phyloP scores from a whole-genome alignment of 257 asterid genomes.

The Nicotiana tomentosiformis region DNA sequence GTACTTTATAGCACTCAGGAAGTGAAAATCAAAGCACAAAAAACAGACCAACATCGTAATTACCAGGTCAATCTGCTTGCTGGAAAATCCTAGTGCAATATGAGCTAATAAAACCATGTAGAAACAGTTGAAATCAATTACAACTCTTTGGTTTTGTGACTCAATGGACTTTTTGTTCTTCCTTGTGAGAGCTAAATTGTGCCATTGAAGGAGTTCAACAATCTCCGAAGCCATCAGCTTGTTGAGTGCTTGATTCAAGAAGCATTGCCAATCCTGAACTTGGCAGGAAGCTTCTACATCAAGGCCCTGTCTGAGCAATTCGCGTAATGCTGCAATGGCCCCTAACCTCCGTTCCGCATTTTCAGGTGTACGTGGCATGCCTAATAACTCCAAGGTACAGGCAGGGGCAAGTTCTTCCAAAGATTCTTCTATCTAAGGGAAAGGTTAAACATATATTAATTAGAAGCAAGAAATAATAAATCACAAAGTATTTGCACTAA shows the following conservation, averaged over 20 bases:
- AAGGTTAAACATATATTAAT: slow-evolving; percentile 18
- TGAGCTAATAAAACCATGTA: slow-evolving; percentile 75
- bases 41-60: neutral
- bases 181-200: slow-evolving; percentile 70
- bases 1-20: neutral
- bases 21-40: neutral
- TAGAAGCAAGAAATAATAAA: slow-evolving; percentile 12
- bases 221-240: slow-evolving; percentile 90
- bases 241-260: slow-evolving; percentile 75
- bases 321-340: slow-evolving; percentile 89
- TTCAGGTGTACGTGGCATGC: slow-evolving; percentile 90
- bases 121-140: slow-evolving; percentile 82
- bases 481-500: neutral
- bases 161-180: slow-evolving; percentile 83
- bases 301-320: slow-evolving; percentile 92
- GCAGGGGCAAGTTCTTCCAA: slow-evolving; percentile 98
- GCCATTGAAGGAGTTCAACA: slow-evolving; percentile 89
- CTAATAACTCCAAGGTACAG: slow-evolving; percentile 88
- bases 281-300: slow-evolving; percentile 85
- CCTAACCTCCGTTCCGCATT: slow-evolving; percentile 92
- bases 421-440: slow-evolving; percentile 84
- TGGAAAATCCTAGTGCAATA: slow-evolving; percentile 89
- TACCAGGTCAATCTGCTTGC: slow-evolving; percentile 83
- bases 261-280: slow-evolving; percentile 97
- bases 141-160: slow-evolving; percentile 86